Conservation (phyloP, 768 basidiomycete genomes). For the Termitomyces sp. region DNA sequence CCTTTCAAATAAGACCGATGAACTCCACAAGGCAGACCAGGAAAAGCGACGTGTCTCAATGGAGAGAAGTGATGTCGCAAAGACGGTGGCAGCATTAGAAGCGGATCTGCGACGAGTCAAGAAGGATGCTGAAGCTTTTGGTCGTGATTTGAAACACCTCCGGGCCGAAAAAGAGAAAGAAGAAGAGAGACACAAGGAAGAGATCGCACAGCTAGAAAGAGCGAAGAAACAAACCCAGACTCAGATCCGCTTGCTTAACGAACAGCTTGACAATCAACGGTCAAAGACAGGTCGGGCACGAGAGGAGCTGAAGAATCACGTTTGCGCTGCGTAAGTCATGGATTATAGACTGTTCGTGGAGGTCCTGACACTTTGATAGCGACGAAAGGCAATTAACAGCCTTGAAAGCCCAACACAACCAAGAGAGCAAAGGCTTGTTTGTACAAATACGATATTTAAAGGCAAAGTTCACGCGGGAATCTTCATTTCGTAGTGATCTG, state of each 20-base stretch:
- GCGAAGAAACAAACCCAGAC: conserved; percentile 65
- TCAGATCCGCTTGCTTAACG: conserved; percentile 62
- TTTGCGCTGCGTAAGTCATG: conserved; percentile 54
- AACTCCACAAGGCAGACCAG: conserved; percentile 59
- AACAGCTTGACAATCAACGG: conserved; percentile 58
- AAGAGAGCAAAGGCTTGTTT: conserved; percentile 88
- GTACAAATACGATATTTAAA: conserved; percentile 92
- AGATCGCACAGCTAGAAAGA: conserved; percentile 53
- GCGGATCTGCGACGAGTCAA: conserved; percentile 73
- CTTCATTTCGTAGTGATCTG: conserved; percentile 70
- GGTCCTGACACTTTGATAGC: conserved; percentile 28
- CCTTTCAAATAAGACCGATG: conserved; percentile 55
- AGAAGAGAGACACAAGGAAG: conserved; percentile 53
- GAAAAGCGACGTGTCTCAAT: conserved; percentile 60
- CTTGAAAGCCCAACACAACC: conserved; percentile 67
- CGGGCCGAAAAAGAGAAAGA: conserved; percentile 64
- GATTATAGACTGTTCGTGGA: not conserved
- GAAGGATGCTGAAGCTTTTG: conserved; percentile 74
- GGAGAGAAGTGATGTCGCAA: conserved; percentile 65
- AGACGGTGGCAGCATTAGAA: conserved; percentile 66
- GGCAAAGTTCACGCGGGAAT: conserved; percentile 86
- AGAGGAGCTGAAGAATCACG: conserved; percentile 52
- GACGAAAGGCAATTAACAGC: conserved; percentile 52
- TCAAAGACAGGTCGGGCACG: conserved; percentile 43
- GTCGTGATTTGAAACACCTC: conserved; percentile 69